Conservation (phyloP, 805 yeast genomes). For the Nakazawaea wickerhamii region DNA sequence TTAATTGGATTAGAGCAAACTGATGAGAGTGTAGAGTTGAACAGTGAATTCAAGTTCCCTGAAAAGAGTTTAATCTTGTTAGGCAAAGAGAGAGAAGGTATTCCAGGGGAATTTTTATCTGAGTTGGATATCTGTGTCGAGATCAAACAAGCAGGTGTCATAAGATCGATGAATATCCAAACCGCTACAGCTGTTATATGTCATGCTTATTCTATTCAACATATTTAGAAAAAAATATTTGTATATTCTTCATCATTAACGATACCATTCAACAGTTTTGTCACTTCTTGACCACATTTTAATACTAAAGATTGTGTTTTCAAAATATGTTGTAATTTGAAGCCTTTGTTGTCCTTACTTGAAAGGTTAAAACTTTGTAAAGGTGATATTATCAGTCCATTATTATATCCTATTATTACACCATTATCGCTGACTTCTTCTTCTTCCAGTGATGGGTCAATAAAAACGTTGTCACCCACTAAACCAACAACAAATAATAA, state of each 20-base stretch:
- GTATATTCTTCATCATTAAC: conserved; percentile 18
- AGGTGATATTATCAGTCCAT: conserved; percentile 68
- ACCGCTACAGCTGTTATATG: conserved; percentile 94
- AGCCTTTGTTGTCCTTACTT: conserved; percentile 49
- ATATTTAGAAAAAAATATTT: conserved; percentile 24
- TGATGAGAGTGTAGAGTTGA: conserved; percentile 73
- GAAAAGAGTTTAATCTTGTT: conserved; percentile 68
- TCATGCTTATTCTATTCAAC: conserved; percentile 78
- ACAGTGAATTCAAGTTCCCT: conserved; percentile 65
- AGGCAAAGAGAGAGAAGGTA: conserved; percentile 88
- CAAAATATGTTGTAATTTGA: conserved; percentile 40
- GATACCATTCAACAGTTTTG: conserved; percentile 48
- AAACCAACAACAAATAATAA: conserved; percentile 71
- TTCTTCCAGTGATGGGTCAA: conserved; percentile 89
- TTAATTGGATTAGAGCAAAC: conserved; percentile 91
- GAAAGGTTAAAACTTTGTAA: conserved; percentile 60
- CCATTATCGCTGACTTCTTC: conserved; percentile 87
- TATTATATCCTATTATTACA: conserved; percentile 63
- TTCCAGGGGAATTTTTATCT: conserved; percentile 78
- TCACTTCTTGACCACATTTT: conserved; percentile 57
- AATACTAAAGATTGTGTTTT: conserved; percentile 55
- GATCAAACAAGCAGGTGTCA: conserved; percentile 86
- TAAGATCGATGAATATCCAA: conserved; percentile 94
- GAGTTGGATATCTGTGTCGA: conserved; percentile 85
- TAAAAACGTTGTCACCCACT: conserved; percentile 58